Conservation (phyloP, 352 stramenopile genomes). For the Phytophthora agathidicida region DNA sequence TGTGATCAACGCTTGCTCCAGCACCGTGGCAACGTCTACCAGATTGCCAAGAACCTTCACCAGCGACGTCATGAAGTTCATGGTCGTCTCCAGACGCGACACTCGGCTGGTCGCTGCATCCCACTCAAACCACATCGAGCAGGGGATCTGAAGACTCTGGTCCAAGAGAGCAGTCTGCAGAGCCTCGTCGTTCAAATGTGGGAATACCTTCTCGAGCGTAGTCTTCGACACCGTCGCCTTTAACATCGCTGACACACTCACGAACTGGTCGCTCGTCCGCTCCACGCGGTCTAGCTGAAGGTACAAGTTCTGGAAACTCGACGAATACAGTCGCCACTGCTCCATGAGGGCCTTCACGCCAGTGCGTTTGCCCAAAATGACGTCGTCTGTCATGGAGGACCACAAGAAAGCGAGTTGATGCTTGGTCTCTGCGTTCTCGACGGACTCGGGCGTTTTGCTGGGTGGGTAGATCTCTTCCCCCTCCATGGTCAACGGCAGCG, state of each 20-base stretch:
- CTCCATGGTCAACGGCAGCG: not conserved
- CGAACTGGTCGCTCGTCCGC: conserved; percentile 3
- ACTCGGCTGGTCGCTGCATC: too few relatives aligned
- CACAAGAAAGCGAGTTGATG: conserved; percentile 27
- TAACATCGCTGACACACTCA: conserved; percentile 4
- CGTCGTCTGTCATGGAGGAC: conserved; percentile 22
- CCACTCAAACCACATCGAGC: not conserved
- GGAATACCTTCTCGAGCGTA: conserved; percentile 11
- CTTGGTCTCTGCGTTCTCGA: not conserved
- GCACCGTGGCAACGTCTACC: too few relatives aligned
- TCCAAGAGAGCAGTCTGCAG: conserved; percentile 4
- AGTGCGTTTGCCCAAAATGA: conserved; percentile 16
- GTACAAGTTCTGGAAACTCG: conserved; percentile 28
- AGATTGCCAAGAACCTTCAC: too few relatives aligned
- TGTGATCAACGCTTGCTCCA: too few relatives aligned
- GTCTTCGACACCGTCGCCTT: conserved; percentile 4
- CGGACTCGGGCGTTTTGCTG: too few relatives aligned
- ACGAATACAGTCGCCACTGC: conserved; percentile 29
- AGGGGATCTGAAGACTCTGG: conserved; percentile 6
- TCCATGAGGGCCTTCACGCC: conserved; percentile 22
- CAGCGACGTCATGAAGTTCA: too few relatives aligned
- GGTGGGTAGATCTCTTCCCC: not conserved
- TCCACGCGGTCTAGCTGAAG: conserved; percentile 32
- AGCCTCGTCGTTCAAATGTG: not conserved
- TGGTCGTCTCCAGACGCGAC: too few relatives aligned